phyloP scores from a whole-genome alignment of 1,284 basidiomycete species.

The Schizophyllum commune region DNA sequence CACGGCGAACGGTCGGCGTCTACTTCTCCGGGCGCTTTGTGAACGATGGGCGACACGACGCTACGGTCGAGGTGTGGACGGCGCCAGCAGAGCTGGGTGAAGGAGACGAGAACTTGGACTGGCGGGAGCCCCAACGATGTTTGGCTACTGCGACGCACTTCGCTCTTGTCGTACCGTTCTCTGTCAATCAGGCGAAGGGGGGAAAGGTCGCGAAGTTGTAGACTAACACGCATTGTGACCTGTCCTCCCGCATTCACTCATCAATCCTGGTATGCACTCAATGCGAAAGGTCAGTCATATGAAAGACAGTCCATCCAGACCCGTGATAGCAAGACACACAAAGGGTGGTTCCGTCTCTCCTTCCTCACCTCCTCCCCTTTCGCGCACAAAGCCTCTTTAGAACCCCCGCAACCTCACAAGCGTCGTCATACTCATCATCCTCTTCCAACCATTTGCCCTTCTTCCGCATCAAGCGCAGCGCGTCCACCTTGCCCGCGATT shows the following conservation, averaged over 20 bases:
- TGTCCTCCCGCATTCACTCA: not conserved
- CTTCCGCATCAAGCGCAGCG: not conserved
- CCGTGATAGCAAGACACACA: too few species aligned
- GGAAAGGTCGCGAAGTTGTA: conserved; percentile 18
- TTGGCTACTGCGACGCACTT: conserved; percentile 55
- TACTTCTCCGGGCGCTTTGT: conserved; percentile 43
- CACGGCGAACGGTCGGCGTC: conserved; percentile 44
- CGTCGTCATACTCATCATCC: not conserved
- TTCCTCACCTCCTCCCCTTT: not conserved
- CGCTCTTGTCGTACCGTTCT: conserved; percentile 41
- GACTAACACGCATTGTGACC: conserved; percentile 1
- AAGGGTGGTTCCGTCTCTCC: too few species aligned
- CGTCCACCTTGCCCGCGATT: not conserved
- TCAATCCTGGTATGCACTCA: not conserved
- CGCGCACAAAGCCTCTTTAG: not conserved
- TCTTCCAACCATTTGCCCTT: not conserved
- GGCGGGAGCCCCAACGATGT: conserved; percentile 56
- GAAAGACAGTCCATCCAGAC: too few species aligned
- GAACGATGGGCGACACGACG: conserved; percentile 45
- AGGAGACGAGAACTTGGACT: conserved; percentile 31
- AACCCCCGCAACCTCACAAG: not conserved
- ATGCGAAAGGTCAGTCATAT: not conserved
- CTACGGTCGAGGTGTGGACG: conserved; percentile 54
- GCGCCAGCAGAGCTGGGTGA: conserved; percentile 47
- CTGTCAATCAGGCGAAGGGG: conserved; percentile 33